Conservation (phyloP, 2,329 filamentous ascomycete genomes). For the Fusarium annulatum region DNA sequence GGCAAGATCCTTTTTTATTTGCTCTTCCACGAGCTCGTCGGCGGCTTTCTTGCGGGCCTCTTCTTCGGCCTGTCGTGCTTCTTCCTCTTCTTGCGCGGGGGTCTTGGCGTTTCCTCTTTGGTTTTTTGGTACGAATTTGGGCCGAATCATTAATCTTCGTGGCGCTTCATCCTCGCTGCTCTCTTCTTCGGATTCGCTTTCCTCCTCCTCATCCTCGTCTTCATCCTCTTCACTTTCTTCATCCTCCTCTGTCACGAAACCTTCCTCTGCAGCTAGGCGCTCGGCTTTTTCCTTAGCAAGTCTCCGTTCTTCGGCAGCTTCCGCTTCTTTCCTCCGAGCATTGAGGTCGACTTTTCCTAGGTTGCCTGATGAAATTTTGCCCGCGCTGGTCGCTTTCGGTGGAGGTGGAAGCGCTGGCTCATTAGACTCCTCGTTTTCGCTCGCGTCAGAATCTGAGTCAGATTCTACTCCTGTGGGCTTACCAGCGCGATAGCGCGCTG, state of each 20-base stretch:
- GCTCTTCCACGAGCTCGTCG: slow-evolving; percentile 86
- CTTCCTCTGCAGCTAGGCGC: slow-evolving; percentile 66
- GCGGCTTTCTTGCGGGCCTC: slow-evolving; percentile 75
- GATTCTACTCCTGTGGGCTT: slow-evolving; percentile 73
- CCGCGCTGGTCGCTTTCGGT: slow-evolving; percentile 67
- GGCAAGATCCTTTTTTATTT: slow-evolving; percentile 83
- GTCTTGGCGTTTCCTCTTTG: slow-evolving; percentile 56
- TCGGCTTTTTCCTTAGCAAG: slow-evolving; percentile 63
- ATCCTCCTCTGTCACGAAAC: slow-evolving; percentile 70
- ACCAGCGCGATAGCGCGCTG: slow-evolving; percentile 85
- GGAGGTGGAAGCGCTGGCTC: slow-evolving; percentile 60
- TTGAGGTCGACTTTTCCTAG: slow-evolving; percentile 64
- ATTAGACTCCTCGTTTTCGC: slow-evolving; percentile 54
- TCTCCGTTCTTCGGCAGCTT: slow-evolving; percentile 59
- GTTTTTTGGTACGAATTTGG: slow-evolving; percentile 72
- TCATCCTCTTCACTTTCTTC: slow-evolving; percentile 54
- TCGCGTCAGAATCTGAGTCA: slow-evolving; percentile 64
- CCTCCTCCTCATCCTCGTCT: slow-evolving; percentile 52
- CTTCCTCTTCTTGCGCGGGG: slow-evolving; percentile 50
- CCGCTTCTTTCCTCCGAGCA: slow-evolving; percentile 58
- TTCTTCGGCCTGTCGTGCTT: slow-evolving; percentile 60
- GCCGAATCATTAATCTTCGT: slow-evolving; percentile 67
- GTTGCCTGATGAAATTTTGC: slow-evolving; percentile 63
- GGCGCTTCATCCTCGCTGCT: slow-evolving; percentile 68
- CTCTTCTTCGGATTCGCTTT: slow-evolving; percentile 58